Conservation (phyloP, 495 filamentous ascomycete species). For the Penicillium dipodomyicola region DNA sequence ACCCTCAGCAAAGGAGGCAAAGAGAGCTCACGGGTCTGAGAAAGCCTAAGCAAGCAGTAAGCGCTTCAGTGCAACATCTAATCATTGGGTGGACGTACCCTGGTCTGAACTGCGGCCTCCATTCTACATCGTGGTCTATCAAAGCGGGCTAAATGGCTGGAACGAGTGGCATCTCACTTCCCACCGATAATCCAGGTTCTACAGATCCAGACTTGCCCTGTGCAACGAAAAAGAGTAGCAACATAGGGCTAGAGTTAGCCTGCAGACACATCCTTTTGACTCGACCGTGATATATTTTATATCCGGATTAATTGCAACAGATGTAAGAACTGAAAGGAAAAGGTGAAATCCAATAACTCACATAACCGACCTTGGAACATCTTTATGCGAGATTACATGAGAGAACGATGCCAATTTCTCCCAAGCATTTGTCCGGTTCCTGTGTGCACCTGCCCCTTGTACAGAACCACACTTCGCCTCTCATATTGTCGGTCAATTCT, state of each 20-base stretch:
- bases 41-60: too few relatives aligned
- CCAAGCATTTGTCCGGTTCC: neutral
- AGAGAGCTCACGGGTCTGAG: too few relatives aligned
- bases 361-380: neutral
- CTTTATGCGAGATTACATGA: neutral
- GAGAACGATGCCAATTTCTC: neutral
- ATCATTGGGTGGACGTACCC: too few relatives aligned
- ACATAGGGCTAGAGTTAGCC: neutral
- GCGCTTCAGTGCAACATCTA: too few relatives aligned
- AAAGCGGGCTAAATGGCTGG: neutral
- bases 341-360: neutral
- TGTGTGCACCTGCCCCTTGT: neutral
- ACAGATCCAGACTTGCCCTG: neutral
- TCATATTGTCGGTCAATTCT: neutral
- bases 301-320: neutral
- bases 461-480: neutral
- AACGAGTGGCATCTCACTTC: neutral
- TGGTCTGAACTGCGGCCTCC: too few relatives aligned
- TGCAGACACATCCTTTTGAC: neutral
- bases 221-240: neutral
- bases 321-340: neutral
- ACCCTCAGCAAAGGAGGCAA: too few relatives aligned
- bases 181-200: neutral
- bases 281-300: neutral
- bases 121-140: constrained; percentile 16